phyloP scores from a whole-genome alignment of 2,329 filamentous ascomycete genomes.

The Tolypocladium ovalisporum region DNA sequence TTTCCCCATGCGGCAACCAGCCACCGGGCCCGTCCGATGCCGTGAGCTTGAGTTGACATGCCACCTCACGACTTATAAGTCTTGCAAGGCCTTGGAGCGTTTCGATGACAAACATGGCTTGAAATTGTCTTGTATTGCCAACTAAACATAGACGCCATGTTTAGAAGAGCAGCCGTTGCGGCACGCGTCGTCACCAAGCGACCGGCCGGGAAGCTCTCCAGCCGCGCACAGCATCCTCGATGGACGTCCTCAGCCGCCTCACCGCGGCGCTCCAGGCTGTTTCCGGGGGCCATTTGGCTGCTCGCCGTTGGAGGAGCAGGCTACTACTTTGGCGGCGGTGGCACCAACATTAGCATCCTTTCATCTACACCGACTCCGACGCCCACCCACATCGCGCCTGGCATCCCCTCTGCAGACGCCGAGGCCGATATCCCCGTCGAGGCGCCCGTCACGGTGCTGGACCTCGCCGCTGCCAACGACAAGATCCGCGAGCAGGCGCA shows the following conservation, averaged over 20 bases:
- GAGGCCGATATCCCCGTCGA: slow-evolving; percentile 11
- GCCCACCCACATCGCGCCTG: not conserved
- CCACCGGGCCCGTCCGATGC: not conserved
- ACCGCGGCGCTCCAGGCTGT: not conserved
- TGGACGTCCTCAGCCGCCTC: not conserved
- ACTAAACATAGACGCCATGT: not conserved
- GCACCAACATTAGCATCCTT: too few relatives aligned
- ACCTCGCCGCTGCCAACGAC: slow-evolving; percentile 16
- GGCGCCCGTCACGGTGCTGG: slow-evolving; percentile 16
- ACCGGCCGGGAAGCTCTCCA: not conserved
- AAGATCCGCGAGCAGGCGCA: slow-evolving; percentile 18
- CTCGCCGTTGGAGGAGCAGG: not conserved
- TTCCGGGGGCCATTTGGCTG: not conserved
- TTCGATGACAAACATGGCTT: not conserved
- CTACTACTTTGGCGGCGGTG: not conserved
- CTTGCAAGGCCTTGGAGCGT: not conserved
- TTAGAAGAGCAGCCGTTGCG: not conserved
- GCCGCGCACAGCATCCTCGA: not conserved
- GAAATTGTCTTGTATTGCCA: not conserved
- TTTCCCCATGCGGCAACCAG: not conserved
- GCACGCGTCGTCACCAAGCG: not conserved
- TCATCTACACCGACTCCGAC: not conserved
- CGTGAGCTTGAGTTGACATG: not conserved
- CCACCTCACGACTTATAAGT: not conserved
- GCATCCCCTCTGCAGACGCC: slow-evolving; percentile 1